Evolutionary conservation across 352 stramenopile species (phyloP).

Genomic region (Hyaloperonospora arabidopsidis): DNA sequence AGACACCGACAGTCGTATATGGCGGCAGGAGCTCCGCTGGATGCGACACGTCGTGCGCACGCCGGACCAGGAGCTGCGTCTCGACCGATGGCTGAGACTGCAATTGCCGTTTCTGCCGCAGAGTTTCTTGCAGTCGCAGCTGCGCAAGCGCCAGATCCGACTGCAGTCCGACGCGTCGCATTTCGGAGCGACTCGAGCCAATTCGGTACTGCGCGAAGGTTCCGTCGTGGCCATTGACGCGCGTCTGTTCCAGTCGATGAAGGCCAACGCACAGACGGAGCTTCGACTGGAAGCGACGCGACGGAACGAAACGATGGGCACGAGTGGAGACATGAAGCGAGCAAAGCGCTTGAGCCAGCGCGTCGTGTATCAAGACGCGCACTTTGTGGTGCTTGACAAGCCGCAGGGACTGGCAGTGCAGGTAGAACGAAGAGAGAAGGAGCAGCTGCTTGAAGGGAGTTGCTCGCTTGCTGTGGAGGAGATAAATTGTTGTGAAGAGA

Average conservation of each 20-base stretch:
- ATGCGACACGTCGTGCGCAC: conserved; percentile 39
- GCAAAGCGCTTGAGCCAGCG: conserved; percentile 28
- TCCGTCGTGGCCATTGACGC: conserved; percentile 47
- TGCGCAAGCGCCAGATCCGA: conserved; percentile 65
- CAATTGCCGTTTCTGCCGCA: conserved; percentile 48
- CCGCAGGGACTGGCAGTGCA: conserved; percentile 61
- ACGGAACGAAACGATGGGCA: neutral
- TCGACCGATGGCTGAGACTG: conserved; percentile 56
- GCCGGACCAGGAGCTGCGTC: conserved; percentile 50
- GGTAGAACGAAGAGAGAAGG: conserved; percentile 1
- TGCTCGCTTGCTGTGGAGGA: too few relatives aligned
- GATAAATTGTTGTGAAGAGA: too few relatives aligned
- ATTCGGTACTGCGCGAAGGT: conserved; percentile 35
- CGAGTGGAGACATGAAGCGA: neutral
- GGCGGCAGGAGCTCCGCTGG: conserved; percentile 40
- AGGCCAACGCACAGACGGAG: too few relatives aligned
- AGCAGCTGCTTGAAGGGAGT: too few relatives aligned
- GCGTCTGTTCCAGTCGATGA: conserved; percentile 18
- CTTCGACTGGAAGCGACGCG: too few relatives aligned
- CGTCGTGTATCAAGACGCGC: conserved; percentile 42
- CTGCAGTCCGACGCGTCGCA: conserved; percentile 15
- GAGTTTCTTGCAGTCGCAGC: conserved; percentile 51
- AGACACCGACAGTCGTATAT: conserved; percentile 15
- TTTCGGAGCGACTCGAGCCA: conserved; percentile 16
- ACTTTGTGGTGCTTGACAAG: conserved; percentile 66